Conservation (phyloP, 495 filamentous ascomycete species). For the Penicillium longicatenatum region DNA sequence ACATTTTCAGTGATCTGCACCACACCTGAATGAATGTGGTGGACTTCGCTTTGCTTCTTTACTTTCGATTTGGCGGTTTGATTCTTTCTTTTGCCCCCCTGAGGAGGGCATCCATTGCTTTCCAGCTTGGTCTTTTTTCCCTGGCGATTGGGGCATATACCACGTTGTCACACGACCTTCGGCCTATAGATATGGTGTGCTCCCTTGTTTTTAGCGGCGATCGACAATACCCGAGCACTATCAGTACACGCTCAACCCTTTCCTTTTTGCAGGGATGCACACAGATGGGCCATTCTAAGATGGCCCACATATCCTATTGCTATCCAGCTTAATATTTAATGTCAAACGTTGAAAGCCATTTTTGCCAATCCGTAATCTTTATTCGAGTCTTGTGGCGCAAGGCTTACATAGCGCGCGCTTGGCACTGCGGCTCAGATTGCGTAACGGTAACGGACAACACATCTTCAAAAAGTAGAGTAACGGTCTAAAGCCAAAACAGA, state of each 20-base stretch:
- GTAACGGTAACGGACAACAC: background rate
- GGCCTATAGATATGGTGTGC: conserved; percentile 14
- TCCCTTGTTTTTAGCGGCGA: conserved; percentile 6
- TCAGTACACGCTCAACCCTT: conserved; percentile 2
- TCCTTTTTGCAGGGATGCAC: background rate
- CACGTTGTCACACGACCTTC: background rate
- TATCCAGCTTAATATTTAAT: conserved; percentile 21
- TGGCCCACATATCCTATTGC: conserved; percentile 14
- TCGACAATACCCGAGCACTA: conserved; percentile 24
- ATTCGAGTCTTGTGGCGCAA: background rate
- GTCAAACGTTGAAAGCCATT: conserved; percentile 11
- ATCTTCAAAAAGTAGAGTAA: background rate
- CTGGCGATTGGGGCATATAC: background rate
- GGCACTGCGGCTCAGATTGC: conserved; percentile 10
- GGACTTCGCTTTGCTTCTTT: background rate
- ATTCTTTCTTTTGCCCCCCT: background rate
- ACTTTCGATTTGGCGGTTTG: background rate
- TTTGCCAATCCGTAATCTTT: background rate
- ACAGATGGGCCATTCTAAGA: background rate
- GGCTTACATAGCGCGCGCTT: conserved; percentile 7
- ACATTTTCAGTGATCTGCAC: no score
- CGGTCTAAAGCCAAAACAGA: background rate
- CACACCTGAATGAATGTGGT: background rate
- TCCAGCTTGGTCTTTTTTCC: background rate
- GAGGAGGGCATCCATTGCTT: background rate